Conservation (phyloP, 768 basidiomycete genomes). For the Naganishia kalamii region DNA sequence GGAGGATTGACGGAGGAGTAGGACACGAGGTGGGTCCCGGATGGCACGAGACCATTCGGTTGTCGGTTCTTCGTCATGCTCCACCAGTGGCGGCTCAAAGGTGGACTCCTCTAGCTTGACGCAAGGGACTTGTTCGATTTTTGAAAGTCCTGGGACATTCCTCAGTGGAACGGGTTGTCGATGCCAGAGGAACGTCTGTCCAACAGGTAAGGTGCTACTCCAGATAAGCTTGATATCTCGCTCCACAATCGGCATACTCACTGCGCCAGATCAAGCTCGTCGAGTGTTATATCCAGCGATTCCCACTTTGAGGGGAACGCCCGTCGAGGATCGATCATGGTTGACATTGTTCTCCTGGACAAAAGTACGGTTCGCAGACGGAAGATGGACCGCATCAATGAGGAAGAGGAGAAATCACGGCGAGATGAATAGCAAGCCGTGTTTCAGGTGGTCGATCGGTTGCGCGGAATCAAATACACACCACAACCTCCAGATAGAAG, state of each 20-base stretch:
- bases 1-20: constrained; percentile 41
- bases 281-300: constrained; percentile 25
- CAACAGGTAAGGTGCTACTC: constrained; percentile 39
- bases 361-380: too few relatives aligned
- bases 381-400: too few relatives aligned
- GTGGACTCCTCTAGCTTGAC: neutral
- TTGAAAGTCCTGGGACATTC: neutral
- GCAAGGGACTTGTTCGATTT: too few relatives aligned
- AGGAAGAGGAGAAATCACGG: too few relatives aligned
- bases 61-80: constrained; percentile 2
- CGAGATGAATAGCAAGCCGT: too few relatives aligned
- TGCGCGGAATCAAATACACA: too few relatives aligned
- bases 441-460: too few relatives aligned
- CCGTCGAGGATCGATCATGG: constrained; percentile 19
- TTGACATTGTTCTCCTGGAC: too few relatives aligned
- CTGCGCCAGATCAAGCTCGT: constrained; percentile 39
- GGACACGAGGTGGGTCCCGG: constrained; percentile 36
- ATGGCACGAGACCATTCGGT: constrained; percentile 46
- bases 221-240: too few relatives aligned
- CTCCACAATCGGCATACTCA: constrained; percentile 17
- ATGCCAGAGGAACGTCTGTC: constrained; percentile 45
- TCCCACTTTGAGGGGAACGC: constrained; percentile 39
- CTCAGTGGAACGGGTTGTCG: neutral
- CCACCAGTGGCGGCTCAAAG: neutral
- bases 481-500: too few relatives aligned